Percentiles rank a stretch among this genome's conserved stretches.
phyloP scores from a whole-genome alignment of 192 early-diverging fungal genomes.

The Rhizophagus prolifer region DNA sequence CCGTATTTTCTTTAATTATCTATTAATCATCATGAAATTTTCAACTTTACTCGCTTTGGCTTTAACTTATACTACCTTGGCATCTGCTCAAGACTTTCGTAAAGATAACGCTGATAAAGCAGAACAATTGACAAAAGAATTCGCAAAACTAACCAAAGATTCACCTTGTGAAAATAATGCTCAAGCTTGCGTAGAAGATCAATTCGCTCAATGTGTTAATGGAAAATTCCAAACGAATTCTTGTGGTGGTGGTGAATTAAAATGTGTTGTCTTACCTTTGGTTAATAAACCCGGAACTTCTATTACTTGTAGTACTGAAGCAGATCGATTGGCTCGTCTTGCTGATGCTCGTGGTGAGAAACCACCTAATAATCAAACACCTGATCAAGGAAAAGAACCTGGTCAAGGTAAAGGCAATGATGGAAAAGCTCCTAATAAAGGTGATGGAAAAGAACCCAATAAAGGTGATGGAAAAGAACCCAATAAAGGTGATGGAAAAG shows the following conservation, averaged over 20 bases:
- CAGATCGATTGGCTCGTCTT: not conserved
- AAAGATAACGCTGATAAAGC: not conserved
- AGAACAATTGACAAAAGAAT: not conserved
- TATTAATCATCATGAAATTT: not conserved
- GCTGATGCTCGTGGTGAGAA: not conserved
- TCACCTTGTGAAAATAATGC: not conserved
- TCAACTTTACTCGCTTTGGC: not conserved
- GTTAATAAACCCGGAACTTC: slow-evolving; percentile 13
- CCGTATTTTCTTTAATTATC: no score
- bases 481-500: no score
- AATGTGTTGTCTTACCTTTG: slow-evolving; percentile 3
- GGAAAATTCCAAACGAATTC: not conserved
- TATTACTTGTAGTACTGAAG: slow-evolving; percentile 2
- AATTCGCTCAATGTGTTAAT: slow-evolving; percentile 18
- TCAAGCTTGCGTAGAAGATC: not conserved
- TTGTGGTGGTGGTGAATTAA: slow-evolving; percentile 8
- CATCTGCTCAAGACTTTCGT: not conserved
- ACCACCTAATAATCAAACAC: no score
- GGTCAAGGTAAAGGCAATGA: no score
- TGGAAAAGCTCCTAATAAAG: no score
- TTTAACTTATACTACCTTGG: not conserved
- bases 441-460: no score
- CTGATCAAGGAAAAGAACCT: no score
- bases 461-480: no score
- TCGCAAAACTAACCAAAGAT: not conserved